Evolutionary conservation across 257 asterid species (phyloP).

Genomic region (Datura wrightii): DNA sequence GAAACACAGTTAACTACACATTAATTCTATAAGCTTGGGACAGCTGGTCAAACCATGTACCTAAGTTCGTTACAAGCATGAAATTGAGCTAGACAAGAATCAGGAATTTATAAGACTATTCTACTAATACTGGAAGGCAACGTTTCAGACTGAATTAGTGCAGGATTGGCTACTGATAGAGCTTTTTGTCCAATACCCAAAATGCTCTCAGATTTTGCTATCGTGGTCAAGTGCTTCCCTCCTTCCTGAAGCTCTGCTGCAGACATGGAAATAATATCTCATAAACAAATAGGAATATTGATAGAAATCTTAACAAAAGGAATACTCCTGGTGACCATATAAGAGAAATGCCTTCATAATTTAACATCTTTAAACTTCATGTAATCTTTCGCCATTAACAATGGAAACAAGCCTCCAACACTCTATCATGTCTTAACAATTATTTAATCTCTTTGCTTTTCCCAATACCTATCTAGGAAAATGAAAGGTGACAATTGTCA

Average conservation of each 20-base stretch:
- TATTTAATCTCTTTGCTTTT: not conserved
- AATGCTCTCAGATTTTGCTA: not conserved
- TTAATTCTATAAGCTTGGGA: too few species aligned
- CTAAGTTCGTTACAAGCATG: constrained; percentile 4
- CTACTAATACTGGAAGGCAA: not conserved
- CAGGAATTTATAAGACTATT: not conserved
- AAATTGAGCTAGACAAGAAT: not conserved
- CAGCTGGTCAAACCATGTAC: too few species aligned
- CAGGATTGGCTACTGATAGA: constrained; percentile 13
- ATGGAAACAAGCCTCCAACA: not conserved
- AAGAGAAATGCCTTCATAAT: constrained; percentile 7
- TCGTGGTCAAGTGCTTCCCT: not conserved
- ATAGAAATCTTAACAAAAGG: not conserved
- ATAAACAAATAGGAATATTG: not conserved
- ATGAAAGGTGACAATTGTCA: too few species aligned
- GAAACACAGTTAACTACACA: not conserved
- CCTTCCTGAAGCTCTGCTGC: constrained; percentile 16
- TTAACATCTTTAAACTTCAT: constrained; percentile 12
- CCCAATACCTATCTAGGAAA: constrained; percentile 15
- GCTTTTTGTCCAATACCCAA: not conserved
- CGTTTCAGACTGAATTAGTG: not conserved
- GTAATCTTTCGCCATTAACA: not conserved
- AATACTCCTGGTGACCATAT: not conserved
- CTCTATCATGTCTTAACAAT: constrained; percentile 8
- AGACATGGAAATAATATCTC: constrained; percentile 1